Evolutionary conservation across 2,329 filamentous ascomycete genomes (phyloP).

Genomic region (Juglanconis sp.): DNA sequence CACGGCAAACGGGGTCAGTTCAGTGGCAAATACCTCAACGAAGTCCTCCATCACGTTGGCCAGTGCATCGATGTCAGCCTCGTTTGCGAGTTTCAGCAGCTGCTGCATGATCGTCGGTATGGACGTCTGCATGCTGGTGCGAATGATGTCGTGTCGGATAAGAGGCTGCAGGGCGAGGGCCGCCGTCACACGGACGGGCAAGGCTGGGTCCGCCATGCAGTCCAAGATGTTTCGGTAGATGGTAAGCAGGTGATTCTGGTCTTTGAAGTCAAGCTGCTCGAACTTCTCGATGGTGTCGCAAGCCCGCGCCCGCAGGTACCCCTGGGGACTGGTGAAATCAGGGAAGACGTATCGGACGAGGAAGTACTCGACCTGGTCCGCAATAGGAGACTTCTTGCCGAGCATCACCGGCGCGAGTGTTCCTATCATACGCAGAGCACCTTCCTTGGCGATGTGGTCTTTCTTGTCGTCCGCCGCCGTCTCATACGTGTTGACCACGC

Average conservation of each 20-base stretch:
- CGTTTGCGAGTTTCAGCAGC: constrained; percentile 91
- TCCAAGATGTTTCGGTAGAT: constrained; percentile 97
- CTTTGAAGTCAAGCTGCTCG: constrained; percentile 94
- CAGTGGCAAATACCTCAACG: constrained; percentile 95
- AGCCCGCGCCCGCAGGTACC: constrained; percentile 88
- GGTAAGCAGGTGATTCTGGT: constrained; percentile 88
- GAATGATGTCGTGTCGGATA: constrained; percentile 92
- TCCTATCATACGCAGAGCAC: constrained; percentile 93
- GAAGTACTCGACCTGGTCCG: constrained; percentile 97
- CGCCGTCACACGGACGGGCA: constrained; percentile 91
- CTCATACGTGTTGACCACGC: constrained; percentile 91
- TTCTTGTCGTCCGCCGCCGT: constrained; percentile 80
- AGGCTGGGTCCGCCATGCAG: constrained; percentile 90
- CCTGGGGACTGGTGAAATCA: constrained; percentile 89
- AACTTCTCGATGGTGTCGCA: constrained; percentile 99
- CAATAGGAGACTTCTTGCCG: constrained; percentile 97
- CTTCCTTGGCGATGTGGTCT: constrained; percentile 93
- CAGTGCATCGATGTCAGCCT: constrained; percentile 94
- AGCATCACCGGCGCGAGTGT: constrained; percentile 91
- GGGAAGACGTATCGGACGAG: constrained; percentile 97
- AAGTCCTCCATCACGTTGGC: constrained; percentile 99
- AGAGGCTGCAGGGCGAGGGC: constrained; percentile 91
- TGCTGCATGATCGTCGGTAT: constrained; percentile 99
- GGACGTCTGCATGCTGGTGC: constrained; percentile 92
- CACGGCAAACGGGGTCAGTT: constrained; percentile 94